Percentiles rank a stretch among this genome's conserved stretches.
phyloP scores from a whole-genome alignment of 2,329 filamentous ascomycete genomes.

The Cordyceps pruinosa region DNA sequence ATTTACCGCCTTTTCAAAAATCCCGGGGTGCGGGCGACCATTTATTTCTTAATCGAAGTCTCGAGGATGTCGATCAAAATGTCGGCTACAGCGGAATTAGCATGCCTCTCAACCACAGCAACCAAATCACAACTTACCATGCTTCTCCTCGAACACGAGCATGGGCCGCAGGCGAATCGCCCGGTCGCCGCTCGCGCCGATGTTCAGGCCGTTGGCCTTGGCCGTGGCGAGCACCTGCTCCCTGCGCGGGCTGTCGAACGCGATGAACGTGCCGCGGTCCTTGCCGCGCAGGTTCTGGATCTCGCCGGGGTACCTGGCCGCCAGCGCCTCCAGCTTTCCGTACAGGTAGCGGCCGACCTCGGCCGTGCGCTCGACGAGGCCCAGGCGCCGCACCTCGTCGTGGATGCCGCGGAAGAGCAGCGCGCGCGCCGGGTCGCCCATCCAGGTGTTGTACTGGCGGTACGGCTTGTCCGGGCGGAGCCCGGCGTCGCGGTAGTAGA shows the following conservation, averaged over 20 bases:
- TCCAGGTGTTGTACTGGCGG: conserved; percentile 96
- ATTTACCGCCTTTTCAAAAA: no score
- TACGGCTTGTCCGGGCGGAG: conserved; percentile 87
- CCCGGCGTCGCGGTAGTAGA: conserved; percentile 77
- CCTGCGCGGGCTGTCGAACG: conserved; percentile 75
- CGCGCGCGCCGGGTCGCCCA: conserved; percentile 82
- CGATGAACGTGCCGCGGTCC: conserved; percentile 85
- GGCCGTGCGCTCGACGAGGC: conserved; percentile 73
- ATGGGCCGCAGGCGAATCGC: conserved; percentile 13
- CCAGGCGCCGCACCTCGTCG: conserved; percentile 66
- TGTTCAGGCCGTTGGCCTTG: conserved; percentile 8
- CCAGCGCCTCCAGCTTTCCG: conserved; percentile 59
- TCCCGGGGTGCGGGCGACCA: no score
- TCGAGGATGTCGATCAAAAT: conserved; percentile 12
- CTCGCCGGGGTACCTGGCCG: conserved; percentile 64
- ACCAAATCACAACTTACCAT: conserved; percentile 9
- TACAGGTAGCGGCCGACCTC: conserved; percentile 73
- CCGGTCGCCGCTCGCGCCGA: conserved; percentile 12
- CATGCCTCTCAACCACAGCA: not conserved
- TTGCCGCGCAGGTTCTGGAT: conserved; percentile 81
- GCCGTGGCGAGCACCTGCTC: conserved; percentile 66
- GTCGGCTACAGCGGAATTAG: conserved; percentile 10
- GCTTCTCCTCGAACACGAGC: conserved; percentile 12
- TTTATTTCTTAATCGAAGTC: conserved; percentile 3
- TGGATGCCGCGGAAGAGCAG: conserved; percentile 83